A percentile compares a stretch with the other conserved stretches of the same genome.
Evolutionary conservation across 306 rosid species (phyloP).

Genomic region (Sophora flavescens): DNA sequence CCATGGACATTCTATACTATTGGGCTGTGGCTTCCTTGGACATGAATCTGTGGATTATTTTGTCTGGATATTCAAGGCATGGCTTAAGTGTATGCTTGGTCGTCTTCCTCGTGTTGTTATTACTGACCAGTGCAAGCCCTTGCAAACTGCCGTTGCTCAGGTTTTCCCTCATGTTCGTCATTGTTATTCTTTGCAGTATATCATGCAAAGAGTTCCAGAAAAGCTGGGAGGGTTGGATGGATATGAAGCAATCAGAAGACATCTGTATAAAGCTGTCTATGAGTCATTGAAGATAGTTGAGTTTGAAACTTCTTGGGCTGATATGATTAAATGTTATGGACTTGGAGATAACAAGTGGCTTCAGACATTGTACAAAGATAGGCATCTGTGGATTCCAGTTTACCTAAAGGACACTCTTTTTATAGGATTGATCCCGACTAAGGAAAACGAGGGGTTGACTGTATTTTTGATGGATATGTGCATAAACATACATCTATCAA

Average conservation of each 20-base stretch:
- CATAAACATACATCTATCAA: conserved; percentile 80
- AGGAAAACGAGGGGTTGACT: conserved; percentile 54
- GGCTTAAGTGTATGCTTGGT: conserved; percentile 80
- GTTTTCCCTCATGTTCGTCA: conserved; percentile 73
- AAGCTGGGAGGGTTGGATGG: conserved; percentile 86
- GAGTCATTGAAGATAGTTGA: conserved; percentile 71
- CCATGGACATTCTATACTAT: conserved; percentile 73
- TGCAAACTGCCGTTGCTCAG: conserved; percentile 69
- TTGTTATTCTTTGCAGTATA: conserved; percentile 71
- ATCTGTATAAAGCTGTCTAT: conserved; percentile 61
- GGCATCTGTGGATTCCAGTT: conserved; percentile 75
- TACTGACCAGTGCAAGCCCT: conserved; percentile 69
- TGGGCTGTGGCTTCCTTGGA: conserved; percentile 85
- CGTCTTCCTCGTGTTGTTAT: conserved; percentile 63
- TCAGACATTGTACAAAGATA: conserved; percentile 62
- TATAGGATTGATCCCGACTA: conserved; percentile 71
- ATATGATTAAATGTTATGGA: conserved; percentile 59
- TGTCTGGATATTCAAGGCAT: conserved; percentile 72
- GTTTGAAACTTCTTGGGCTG: conserved; percentile 77
- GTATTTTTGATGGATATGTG: conserved; percentile 79
- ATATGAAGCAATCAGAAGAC: conserved; percentile 65
- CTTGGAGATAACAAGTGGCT: conserved; percentile 77
- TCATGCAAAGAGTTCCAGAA: conserved; percentile 75
- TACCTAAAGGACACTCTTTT: conserved; percentile 72
- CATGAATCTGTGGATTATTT: conserved; percentile 68